Evolutionary conservation across 768 basidiomycete genomes (phyloP), one percentile per base, ranked within the genome.

Genomic region (Asterophora lycoperdoides): DNA sequence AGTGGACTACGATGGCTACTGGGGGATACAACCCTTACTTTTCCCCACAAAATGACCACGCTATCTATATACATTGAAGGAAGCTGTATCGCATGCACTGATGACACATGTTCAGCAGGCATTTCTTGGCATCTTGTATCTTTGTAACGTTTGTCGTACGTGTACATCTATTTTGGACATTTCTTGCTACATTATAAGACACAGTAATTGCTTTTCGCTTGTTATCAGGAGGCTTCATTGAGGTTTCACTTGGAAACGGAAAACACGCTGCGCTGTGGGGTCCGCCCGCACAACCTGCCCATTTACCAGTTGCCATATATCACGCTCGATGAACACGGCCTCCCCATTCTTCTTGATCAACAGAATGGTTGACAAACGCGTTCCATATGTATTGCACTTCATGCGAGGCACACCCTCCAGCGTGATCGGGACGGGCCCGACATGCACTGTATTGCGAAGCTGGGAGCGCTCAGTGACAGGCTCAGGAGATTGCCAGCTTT

Each of bases 291-390:
- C 57, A 5, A 70, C 68, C 51, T 58, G 60, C 17, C 72, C 80
- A 23, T 75, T 67, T 26, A 56, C 65, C 45, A 79, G 57, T 44
- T 59, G 62, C 84, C 84, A 90, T 20, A 80, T 70, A 59, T 91
- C 88, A 39, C 85, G 69, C 63, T 92, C 89, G 38, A 85, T 69
- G 57, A 89, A 90, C 14, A 79, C 48, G 8, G 77, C 86, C 37
- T 74, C 64, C 20, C 86, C 83, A 44, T 73, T 72, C 52, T 74
- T 77, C 48, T 72, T 72, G 15, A 92, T 69, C 48, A 92, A 75
- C 42, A 92, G 60, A 34, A 88, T 78, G 3, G 85, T 89, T 36
- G 89, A 78, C 44, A 86, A 64, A 13, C 89, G 83, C 29, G 89
- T 92, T 37, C 77, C 89, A 58, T 87, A 89, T 51, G 60, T 62